Conservation (phyloP, 2,329 filamentous ascomycete genomes). For the Diaporthe humulicola region DNA sequence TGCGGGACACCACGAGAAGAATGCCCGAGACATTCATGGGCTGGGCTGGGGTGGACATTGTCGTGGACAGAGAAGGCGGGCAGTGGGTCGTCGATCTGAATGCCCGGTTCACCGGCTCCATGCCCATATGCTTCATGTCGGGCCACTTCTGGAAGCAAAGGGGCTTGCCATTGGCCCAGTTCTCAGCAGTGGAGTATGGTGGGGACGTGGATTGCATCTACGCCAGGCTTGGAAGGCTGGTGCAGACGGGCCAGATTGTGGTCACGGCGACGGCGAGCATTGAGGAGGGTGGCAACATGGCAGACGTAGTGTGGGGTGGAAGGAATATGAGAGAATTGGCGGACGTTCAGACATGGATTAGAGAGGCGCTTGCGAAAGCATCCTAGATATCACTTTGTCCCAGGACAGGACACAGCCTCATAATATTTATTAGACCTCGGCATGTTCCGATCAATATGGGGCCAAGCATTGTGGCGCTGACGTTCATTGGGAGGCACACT, state of each 20-base stretch:
- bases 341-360: constrained; percentile 38
- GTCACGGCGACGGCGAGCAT: constrained; percentile 44
- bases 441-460: background rate
- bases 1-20: constrained; percentile 41
- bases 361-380: constrained; percentile 29
- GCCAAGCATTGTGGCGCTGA: background rate
- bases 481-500: background rate
- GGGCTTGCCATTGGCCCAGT: constrained; percentile 41
- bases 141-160: constrained; percentile 43
- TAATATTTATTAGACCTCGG: background rate
- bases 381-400: constrained; percentile 15
- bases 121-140: constrained; percentile 45
- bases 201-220: constrained; percentile 42
- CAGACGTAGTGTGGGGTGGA: constrained; percentile 44
- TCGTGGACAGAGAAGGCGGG: constrained; percentile 39
- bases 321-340: constrained; percentile 38
- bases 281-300: constrained; percentile 42
- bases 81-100: constrained; percentile 46
- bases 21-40: constrained; percentile 42
- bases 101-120: constrained; percentile 45
- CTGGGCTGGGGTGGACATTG: constrained; percentile 45
- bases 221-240: constrained; percentile 34
- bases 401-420: background rate
- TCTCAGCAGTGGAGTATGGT: constrained; percentile 42
- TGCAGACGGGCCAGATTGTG: constrained; percentile 40